Evolutionary conservation across 1,284 basidiomycete species (phyloP).

Genomic region (Schizopora paradoxa): DNA sequence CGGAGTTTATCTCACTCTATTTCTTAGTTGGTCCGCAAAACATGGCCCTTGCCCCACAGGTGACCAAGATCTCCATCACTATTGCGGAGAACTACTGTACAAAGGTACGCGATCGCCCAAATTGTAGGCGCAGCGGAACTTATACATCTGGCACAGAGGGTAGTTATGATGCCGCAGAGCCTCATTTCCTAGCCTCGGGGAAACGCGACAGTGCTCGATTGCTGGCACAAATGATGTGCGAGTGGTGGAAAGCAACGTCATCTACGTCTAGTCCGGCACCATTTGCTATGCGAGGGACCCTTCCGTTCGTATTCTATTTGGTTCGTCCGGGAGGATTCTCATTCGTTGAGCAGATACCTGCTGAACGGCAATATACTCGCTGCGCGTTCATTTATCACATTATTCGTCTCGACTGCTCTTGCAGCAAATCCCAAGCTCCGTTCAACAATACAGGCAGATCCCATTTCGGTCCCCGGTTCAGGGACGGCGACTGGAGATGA

Average conservation of each 20-base stretch:
- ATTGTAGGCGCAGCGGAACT: constrained; percentile 1
- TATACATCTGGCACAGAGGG: constrained; percentile 48
- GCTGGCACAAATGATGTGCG: constrained; percentile 79
- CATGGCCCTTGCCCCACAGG: constrained; percentile 74
- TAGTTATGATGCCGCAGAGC: constrained; percentile 67
- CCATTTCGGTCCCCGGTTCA: constrained; percentile 34
- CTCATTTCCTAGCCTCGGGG: constrained; percentile 77
- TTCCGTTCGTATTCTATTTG: constrained; percentile 57
- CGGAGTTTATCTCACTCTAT: constrained; percentile 1
- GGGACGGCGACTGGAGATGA: constrained; percentile 45
- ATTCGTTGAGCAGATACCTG: constrained; percentile 55
- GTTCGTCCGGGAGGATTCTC: background rate
- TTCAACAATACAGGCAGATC: constrained; percentile 39
- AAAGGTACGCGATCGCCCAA: constrained; percentile 54
- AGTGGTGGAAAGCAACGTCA: constrained; percentile 54
- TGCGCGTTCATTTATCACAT: constrained; percentile 76
- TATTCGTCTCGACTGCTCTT: constrained; percentile 60
- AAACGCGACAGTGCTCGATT: constrained; percentile 82
- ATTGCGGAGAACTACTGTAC: constrained; percentile 81
- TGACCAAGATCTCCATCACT: constrained; percentile 81
- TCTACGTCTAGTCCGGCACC: constrained; percentile 46
- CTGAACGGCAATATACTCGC: constrained; percentile 83
- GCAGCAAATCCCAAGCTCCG: constrained; percentile 33
- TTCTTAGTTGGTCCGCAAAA: constrained; percentile 73
- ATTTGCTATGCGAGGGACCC: constrained; percentile 76